Percentiles rank a stretch among this genome's conserved stretches.
These are phyloP conservation scores for Barnettozyma wickerhamii DNA, from an alignment of 805 yeast species.

Conservation along the genomic window DNA sequence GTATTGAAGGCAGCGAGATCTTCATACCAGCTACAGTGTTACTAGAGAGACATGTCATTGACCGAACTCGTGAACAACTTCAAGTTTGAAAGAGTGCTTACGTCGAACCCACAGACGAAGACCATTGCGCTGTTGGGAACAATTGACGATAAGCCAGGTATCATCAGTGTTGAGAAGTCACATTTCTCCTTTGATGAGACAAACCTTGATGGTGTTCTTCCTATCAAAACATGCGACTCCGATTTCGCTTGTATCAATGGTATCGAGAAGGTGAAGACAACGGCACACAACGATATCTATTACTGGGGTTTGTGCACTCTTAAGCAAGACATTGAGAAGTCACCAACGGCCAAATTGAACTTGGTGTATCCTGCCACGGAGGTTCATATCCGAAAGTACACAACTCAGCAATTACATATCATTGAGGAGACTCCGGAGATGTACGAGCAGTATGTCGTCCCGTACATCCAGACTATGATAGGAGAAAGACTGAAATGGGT, in stretches of 20 bases:
- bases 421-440: conserved; percentile 78
- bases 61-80: conserved; percentile 30
- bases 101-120: conserved; percentile 64
- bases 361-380: conserved; percentile 87
- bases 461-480: conserved; percentile 71
- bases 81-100: conserved; percentile 41
- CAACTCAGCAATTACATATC: conserved; percentile 54
- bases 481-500: conserved; percentile 90
- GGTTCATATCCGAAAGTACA: conserved; percentile 74
- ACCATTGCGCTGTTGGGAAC: conserved; percentile 62
- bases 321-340: conserved; percentile 37
- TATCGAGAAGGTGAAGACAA: conserved; percentile 27
- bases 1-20: too few species aligned
- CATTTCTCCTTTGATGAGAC: conserved; percentile 43
- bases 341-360: conserved; percentile 67
- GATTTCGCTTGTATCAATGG: conserved; percentile 14
- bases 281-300: conserved; percentile 79
- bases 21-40: too few species aligned
- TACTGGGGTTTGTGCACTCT: conserved; percentile 68
- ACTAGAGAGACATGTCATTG: conserved; percentile 21
- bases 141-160: conserved; percentile 58
- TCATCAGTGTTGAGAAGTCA: conserved; percentile 68
- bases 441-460: conserved; percentile 58
- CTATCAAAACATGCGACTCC: conserved; percentile 7
- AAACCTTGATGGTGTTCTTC: conserved; percentile 20